Evolutionary conservation across 129 eudicot genomes (phyloP), one percentile per base, ranked within the genome.

Genomic region (Artemisia annua): DNA sequence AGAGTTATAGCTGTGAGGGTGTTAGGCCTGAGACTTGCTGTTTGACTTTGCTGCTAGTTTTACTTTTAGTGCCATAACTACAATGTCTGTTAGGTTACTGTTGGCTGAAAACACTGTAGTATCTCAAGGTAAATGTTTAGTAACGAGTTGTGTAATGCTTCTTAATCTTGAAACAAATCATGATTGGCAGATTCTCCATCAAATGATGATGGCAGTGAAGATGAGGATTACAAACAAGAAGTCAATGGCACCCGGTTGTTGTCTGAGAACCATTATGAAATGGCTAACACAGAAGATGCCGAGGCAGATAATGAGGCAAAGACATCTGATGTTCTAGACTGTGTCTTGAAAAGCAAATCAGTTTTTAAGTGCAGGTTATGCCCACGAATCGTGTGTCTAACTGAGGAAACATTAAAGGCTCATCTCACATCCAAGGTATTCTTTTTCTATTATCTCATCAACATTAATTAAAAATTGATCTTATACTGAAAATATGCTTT

Each of bases 361-460:
- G 99, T 90, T 81, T 94, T 82, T 66, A 94, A 88, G 80, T 94
- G 99, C 85, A 94, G 76, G 84, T 78, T 94, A 55, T 94, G 99
- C 77, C 99, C 99, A 18, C 84, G 92, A 81, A 88, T 94, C 17
- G 96, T 94, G 56, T 94, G 99, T 77, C 70, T 94, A 79, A 82
- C 92, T n/a, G 91, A 86, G 80, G 96, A 90, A 81, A 90, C 91
- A 8, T 55, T 94, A 48, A 83, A 54, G 79, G 81, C 93, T 70
- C 99, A 94, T 85, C 96, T 94, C 10, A 81, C 79, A 81, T 94
- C 99, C 58, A 94, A 94, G 96, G 99, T 80, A 32, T 46, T 24
- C 20, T 75, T 14, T 5, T 4, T 28, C 67, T 49, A 4, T 77
- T n/a, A 39, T 35, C 50, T 48, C 58, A 58, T 18, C 46, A 60